Percentiles rank a stretch among this genome's conserved stretches.
phyloP scores from a whole-genome alignment of 2,329 filamentous ascomycete species.

The Claviceps cyperi region DNA sequence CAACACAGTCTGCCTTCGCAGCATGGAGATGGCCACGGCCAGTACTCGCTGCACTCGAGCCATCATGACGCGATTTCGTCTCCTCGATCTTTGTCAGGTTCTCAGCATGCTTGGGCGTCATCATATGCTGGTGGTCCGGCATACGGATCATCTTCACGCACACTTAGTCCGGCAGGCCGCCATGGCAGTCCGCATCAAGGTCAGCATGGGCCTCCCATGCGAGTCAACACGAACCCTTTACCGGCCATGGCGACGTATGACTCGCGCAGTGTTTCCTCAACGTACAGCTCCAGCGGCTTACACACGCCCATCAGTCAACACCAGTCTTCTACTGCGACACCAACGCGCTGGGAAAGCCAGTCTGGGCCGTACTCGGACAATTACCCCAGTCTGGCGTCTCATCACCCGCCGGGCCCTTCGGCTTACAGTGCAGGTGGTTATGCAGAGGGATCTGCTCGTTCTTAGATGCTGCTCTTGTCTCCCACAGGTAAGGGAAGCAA shows the following conservation, averaged over 20 bases:
- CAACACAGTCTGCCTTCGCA: slow-evolving; percentile 16
- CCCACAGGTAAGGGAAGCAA: not conserved
- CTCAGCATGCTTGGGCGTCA: slow-evolving; percentile 32
- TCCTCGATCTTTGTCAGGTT: slow-evolving; percentile 35
- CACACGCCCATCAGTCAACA: slow-evolving; percentile 26
- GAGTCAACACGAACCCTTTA: slow-evolving; percentile 23
- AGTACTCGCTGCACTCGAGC: slow-evolving; percentile 27
- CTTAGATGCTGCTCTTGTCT: slow-evolving; percentile 14
- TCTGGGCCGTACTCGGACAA: slow-evolving; percentile 23
- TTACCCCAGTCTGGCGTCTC: slow-evolving; percentile 25
- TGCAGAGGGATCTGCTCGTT: slow-evolving; percentile 26
- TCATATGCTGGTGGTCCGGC: slow-evolving; percentile 25
- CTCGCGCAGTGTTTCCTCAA: slow-evolving; percentile 15
- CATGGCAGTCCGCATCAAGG: slow-evolving; percentile 21
- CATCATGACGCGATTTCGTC: slow-evolving; percentile 38
- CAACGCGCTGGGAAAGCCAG: slow-evolving; percentile 27
- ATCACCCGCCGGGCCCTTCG: slow-evolving; percentile 19
- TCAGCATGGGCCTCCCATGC: slow-evolving; percentile 18
- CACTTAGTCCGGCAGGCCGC: slow-evolving; percentile 25
- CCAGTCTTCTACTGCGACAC: slow-evolving; percentile 21
- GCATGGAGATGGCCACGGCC: slow-evolving; percentile 18
- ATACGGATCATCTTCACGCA: slow-evolving; percentile 23
- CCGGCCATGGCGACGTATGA: slow-evolving; percentile 28
- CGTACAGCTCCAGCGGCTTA: slow-evolving; percentile 25
- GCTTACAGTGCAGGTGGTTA: slow-evolving; percentile 30